A percentile compares a stretch with the other conserved stretches of the same genome.
Evolutionary conservation across 2,329 filamentous ascomycete genomes (phyloP).

Genomic region (Periconia sp.): DNA sequence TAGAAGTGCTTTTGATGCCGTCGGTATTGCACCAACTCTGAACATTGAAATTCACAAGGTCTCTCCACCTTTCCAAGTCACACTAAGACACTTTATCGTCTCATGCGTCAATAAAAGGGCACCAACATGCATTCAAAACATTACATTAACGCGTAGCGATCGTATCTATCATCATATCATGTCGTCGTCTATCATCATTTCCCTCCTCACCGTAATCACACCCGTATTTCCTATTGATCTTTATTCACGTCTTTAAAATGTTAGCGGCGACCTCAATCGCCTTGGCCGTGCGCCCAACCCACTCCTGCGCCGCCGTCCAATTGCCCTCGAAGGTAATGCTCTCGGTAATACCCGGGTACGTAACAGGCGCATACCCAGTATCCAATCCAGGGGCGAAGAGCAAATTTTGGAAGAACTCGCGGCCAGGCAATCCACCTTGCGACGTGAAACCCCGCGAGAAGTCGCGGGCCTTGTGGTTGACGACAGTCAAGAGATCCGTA

Average conservation of each 20-base stretch:
- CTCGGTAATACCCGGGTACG: slow-evolving; percentile 43
- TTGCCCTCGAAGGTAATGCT: slow-evolving; percentile 37
- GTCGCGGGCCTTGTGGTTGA: slow-evolving; percentile 51
- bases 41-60: too few relatives aligned
- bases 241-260: slow-evolving; percentile 33
- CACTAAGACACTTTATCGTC: too few relatives aligned
- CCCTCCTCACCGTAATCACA: too few relatives aligned
- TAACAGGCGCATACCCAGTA: slow-evolving; percentile 43
- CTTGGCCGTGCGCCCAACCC: slow-evolving; percentile 37
- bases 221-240: too few relatives aligned
- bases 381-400: slow-evolving; percentile 51
- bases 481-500: slow-evolving; percentile 30
- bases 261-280: slow-evolving; percentile 36
- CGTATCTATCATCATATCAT: not conserved
- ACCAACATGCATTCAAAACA: not conserved
- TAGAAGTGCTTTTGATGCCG: too few relatives aligned
- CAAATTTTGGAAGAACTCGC: slow-evolving; percentile 51
- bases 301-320: slow-evolving; percentile 32
- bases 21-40: too few relatives aligned
- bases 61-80: too few relatives aligned
- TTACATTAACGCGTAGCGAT: not conserved
- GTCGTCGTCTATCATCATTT: too few relatives aligned
- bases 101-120: too few relatives aligned
- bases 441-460: slow-evolving; percentile 50
- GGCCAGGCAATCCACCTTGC: slow-evolving; percentile 48